Base-by-base conservation (phyloP, 2,329 filamentous ascomycete genomes). In the Helotiales sp. region DNA sequence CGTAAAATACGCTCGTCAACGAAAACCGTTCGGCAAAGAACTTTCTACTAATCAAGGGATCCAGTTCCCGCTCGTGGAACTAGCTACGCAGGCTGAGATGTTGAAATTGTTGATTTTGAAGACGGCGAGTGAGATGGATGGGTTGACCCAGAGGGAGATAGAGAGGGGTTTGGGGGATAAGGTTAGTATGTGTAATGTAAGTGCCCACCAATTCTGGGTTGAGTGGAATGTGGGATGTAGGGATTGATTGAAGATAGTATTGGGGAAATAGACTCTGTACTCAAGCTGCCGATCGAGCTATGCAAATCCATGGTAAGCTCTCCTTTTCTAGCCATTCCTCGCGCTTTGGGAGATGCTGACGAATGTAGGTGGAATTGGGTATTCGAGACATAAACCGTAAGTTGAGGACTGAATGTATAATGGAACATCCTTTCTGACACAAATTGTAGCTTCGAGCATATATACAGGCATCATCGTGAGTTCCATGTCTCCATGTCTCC, bases 171-270 rank as follows among this genome's bases (percentile, higher is more conserved):
- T 87, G n/a, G 81, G 81, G 24, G 81, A 84, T 67, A 83, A 85
- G 67, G 82, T 87, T 29, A 79, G 76, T 54, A 86, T 87, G 84
- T 87, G 84, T 71, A 87, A 86, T 66, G 65, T 65, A 33, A 46
- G n/a, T n/a, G n/a, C n/a, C n/a, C n/a, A n/a, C n/a, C n/a, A n/a
- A n/a, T n/a, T n/a, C n/a, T n/a, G n/a, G n/a, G n/a, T n/a, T n/a
- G n/a, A n/a, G n/a, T n/a, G n/a, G 92, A 27, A 76, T 38, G 8
- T 27, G 15, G 17, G 12, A 22, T 19, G 27, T 92, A 90, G 85
- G 85, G 86, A 73, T 97, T 91, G 91, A 19, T 30, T 92, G 96
- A 13, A 38, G 19, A 19, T 33, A 67, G 65, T 87, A 85, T 68
- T 87, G 81, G 76, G 83, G 82, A 0, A 86, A 86, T 65, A 72